Evolutionary conservation across 345 rosid species (phyloP).

Genomic region (Syzygium oleosum): DNA sequence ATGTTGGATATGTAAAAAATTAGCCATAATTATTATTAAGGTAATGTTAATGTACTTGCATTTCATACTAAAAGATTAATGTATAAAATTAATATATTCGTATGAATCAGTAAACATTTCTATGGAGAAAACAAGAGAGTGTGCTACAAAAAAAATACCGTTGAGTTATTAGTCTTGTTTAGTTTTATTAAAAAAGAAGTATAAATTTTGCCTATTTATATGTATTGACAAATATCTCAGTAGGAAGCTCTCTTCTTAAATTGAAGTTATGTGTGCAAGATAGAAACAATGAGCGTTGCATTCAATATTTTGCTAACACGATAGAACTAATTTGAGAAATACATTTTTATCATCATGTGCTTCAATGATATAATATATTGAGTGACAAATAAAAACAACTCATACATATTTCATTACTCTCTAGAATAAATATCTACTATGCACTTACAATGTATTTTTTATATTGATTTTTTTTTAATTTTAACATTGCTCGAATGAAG

Average conservation of each 20-base stretch:
- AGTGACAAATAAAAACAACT: neutral
- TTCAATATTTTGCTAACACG: neutral
- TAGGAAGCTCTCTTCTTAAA: neutral
- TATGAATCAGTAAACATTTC: neutral
- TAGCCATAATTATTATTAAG: neutral
- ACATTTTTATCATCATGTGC: neutral
- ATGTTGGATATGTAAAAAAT: neutral
- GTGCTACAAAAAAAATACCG: no score
- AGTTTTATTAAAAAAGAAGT: no score
- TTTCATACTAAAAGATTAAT: neutral
- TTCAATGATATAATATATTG: neutral
- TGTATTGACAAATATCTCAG: neutral
- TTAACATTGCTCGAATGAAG: neutral
- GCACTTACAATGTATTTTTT: neutral
- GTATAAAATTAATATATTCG: no score
- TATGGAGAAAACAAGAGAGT: neutral
- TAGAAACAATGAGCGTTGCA: neutral
- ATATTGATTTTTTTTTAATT: neutral
- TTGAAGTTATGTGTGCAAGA: neutral
- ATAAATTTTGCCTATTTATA: neutral
- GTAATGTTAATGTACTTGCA: neutral
- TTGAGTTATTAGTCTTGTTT: neutral
- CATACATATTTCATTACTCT: neutral
- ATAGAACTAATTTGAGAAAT: neutral
- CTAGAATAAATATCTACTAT: neutral